Evolutionary conservation across 2,329 filamentous ascomycete species (phyloP).

Genomic region (Thelonectria olida): DNA sequence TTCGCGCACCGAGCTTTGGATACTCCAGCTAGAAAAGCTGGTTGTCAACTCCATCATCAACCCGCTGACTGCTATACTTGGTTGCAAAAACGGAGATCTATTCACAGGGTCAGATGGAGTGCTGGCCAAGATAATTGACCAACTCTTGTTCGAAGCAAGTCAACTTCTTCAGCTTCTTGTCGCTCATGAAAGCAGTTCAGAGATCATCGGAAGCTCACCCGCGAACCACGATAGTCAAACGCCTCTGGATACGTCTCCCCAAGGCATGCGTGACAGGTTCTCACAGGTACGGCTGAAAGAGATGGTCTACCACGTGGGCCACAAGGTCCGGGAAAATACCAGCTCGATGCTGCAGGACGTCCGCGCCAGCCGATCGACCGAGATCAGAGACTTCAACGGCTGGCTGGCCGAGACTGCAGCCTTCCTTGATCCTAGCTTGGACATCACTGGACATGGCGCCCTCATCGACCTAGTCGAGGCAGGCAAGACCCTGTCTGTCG

Average conservation of each 20-base stretch:
- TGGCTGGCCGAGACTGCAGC: constrained; percentile 61
- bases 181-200: constrained; percentile 60
- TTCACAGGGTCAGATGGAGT: constrained; percentile 64
- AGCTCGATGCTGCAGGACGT: constrained; percentile 73
- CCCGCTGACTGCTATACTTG: constrained; percentile 81
- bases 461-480: constrained; percentile 56
- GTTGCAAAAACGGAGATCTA: constrained; percentile 81
- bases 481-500: constrained; percentile 42
- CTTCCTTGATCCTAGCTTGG: constrained; percentile 46
- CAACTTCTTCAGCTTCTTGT: constrained; percentile 76
- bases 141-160: constrained; percentile 78
- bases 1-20: constrained; percentile 56
- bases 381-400: constrained; percentile 68
- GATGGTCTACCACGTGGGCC: constrained; percentile 58
- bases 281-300: constrained; percentile 51
- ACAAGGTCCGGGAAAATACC: constrained; percentile 61
- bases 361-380: constrained; percentile 59
- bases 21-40: constrained; percentile 85
- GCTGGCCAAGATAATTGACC: constrained; percentile 69
- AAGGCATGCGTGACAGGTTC: constrained; percentile 50
- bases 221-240: constrained; percentile 6
- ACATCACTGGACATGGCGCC: constrained; percentile 50
- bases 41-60: constrained; percentile 85
- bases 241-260: constrained; percentile 24
- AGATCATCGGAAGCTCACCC: constrained; percentile 46